Evolutionary conservation across 192 early-diverging fungal species (phyloP).

Genomic region (Coemansia sp.): DNA sequence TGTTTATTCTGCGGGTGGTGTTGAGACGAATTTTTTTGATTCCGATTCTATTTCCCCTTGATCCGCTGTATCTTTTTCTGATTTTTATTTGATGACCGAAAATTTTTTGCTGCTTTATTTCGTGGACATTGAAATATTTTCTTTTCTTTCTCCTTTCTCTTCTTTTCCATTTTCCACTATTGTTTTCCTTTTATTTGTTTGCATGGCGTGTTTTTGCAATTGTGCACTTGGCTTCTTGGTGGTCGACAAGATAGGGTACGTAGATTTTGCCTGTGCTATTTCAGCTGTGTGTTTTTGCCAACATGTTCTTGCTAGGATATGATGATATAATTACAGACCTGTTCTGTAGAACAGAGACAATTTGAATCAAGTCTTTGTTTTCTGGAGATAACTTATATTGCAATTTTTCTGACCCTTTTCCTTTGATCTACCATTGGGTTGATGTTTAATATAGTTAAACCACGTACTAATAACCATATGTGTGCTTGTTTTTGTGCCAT

Average conservation of each 20-base stretch:
- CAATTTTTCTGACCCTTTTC: conserved; percentile 25
- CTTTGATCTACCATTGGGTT: not conserved
- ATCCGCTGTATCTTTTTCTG: no score
- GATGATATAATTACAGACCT: conserved; percentile 54
- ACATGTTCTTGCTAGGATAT: not conserved
- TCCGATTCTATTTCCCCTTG: no score
- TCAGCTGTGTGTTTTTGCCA: not conserved
- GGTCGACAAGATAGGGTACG: not conserved
- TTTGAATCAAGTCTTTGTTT: conserved; percentile 39
- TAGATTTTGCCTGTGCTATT: not conserved
- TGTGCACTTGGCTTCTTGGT: not conserved
- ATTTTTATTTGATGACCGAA: no score
- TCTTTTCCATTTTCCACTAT: not conserved
- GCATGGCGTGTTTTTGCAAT: not conserved
- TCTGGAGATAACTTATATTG: conserved; percentile 39
- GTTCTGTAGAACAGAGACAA: conserved; percentile 46
- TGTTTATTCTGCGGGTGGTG: not conserved
- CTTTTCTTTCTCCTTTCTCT: not conserved
- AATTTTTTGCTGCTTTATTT: no score
- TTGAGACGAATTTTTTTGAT: no score
- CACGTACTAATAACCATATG: no score
- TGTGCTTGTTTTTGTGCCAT: no score
- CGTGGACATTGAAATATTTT: not conserved
- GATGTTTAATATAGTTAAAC: no score
- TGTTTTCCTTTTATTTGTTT: not conserved